These are phyloP conservation scores for Pseudonectria buxi DNA, from an alignment of 2,329 filamentous ascomycete species.

Conservation along the genomic window DNA sequence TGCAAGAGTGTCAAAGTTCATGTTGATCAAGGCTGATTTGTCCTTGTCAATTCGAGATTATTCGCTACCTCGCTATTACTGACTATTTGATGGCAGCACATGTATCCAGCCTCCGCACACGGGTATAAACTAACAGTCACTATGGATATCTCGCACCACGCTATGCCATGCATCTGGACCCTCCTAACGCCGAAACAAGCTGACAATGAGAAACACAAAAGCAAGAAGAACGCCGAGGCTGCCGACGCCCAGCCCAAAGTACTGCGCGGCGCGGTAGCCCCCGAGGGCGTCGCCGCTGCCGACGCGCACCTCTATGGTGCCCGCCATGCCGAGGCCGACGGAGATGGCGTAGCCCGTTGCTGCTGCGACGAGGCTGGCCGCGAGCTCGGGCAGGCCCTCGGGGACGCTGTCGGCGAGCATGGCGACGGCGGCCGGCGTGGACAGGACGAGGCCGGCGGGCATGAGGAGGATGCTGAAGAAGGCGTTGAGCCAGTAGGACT, in stretches of 20 bases:
- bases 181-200: conserved; percentile 13
- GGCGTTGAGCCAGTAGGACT: conserved; percentile 18
- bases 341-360: conserved; percentile 15
- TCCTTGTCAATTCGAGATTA: background rate
- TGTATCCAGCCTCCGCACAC: too few relatives aligned
- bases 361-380: conserved; percentile 12
- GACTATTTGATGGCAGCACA: too few relatives aligned
- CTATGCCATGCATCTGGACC: conserved; percentile 1
- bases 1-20: background rate
- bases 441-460: conserved; percentile 18
- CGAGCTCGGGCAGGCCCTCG: conserved; percentile 17
- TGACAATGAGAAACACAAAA: conserved; percentile 10
- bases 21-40: background rate
- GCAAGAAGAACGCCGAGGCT: conserved; percentile 16
- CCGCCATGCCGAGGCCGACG: conserved; percentile 19
- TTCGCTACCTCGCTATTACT: too few relatives aligned
- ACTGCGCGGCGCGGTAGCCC: conserved; percentile 19
- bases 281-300: conserved; percentile 7
- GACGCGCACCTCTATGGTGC: conserved; percentile 14
- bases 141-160: too few relatives aligned
- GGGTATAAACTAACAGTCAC: conserved; percentile 7
- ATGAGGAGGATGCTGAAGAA: conserved; percentile 21
- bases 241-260: conserved; percentile 17
- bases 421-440: conserved; percentile 12
- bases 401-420: conserved; percentile 15